Conservation (phyloP, 2,329 filamentous ascomycete species). For the Fusarium dimerum region DNA sequence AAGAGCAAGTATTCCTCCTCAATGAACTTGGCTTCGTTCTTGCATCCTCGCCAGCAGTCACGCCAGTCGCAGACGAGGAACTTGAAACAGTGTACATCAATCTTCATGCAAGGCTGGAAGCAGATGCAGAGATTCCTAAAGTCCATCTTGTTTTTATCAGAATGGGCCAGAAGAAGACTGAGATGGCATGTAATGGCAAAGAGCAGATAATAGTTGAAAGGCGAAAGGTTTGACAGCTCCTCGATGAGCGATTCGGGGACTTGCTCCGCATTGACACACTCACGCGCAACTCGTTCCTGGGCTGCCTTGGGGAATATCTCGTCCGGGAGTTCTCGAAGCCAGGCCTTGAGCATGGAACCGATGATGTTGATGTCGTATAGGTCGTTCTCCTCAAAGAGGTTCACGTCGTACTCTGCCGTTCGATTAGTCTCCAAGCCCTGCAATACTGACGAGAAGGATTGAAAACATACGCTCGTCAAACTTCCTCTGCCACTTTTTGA, state of each 20-base stretch:
- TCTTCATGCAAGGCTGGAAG: conserved; percentile 96
- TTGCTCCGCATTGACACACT: conserved; percentile 75
- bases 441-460: background rate
- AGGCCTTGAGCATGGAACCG: conserved; percentile 93
- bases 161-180: conserved; percentile 85
- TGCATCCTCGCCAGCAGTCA: conserved; percentile 95
- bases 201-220: conserved; percentile 96
- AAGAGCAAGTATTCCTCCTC: conserved; percentile 67
- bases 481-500: conserved; percentile 89
- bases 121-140: conserved; percentile 95
- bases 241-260: conserved; percentile 87
- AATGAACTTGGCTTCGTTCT: conserved; percentile 80
- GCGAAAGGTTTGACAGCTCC: conserved; percentile 89
- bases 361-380: conserved; percentile 97
- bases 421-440: conserved; percentile 5
- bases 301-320: conserved; percentile 86
- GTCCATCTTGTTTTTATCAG: conserved; percentile 98
- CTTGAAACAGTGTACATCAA: conserved; percentile 92
- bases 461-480: conserved; percentile 74
- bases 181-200: conserved; percentile 97
- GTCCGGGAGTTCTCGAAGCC: conserved; percentile 92
- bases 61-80: conserved; percentile 95
- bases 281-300: conserved; percentile 77
- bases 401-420: conserved; percentile 74
- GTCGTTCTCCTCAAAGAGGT: conserved; percentile 83